Evolutionary conservation across 2,329 filamentous ascomycete species (phyloP).

Genomic region (Alternaria conjuncta): DNA sequence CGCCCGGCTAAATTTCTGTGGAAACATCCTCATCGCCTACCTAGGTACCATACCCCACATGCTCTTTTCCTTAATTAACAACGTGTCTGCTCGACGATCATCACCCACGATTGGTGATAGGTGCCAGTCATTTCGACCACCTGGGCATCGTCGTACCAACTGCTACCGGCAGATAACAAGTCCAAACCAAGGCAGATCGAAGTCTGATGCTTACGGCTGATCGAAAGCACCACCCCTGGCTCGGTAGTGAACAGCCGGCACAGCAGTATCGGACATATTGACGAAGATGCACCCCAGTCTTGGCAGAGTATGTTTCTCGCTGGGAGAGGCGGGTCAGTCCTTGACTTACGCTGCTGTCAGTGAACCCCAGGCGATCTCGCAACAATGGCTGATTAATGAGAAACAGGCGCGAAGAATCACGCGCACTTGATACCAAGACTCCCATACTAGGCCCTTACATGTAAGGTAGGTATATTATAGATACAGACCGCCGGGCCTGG

Average conservation of each 20-base stretch:
- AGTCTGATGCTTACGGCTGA: not conserved
- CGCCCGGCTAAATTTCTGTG: not conserved
- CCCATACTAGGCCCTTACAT: not conserved
- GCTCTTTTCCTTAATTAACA: not conserved
- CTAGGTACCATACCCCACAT: not conserved
- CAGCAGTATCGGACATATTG: conserved; percentile 2
- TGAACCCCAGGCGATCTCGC: not conserved
- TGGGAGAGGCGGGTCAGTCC: not conserved
- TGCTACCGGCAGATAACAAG: not conserved
- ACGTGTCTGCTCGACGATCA: not conserved
- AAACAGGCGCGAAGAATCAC: not conserved
- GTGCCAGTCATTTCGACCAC: not conserved
- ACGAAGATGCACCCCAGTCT: not conserved
- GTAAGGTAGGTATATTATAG: not conserved
- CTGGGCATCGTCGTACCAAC: not conserved
- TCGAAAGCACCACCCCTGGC: not conserved
- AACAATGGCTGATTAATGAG: conserved; percentile 1
- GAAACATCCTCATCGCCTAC: not conserved
- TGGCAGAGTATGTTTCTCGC: not conserved
- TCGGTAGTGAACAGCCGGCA: not conserved
- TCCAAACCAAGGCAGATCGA: not conserved
- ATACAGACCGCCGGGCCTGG: not conserved
- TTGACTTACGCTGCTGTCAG: not conserved
- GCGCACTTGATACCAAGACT: not conserved
- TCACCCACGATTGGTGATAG: not conserved